A percentile compares a stretch with the other conserved stretches of the same genome.
These are phyloP conservation scores for Lentinula aciculospora DNA, from an alignment of 768 basidiomycete genomes.

Conservation along the genomic window DNA sequence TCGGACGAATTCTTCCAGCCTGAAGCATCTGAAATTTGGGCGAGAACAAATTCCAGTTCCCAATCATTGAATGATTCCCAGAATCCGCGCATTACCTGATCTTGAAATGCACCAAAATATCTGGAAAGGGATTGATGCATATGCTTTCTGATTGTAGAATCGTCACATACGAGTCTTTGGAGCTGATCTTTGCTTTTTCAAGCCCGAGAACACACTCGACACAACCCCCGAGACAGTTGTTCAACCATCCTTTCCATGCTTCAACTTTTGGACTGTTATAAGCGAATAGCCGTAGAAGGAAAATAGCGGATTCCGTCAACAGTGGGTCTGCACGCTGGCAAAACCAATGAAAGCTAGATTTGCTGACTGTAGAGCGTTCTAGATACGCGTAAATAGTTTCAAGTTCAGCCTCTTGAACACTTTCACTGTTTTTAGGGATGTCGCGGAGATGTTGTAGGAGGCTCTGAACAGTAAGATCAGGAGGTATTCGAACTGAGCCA, in stretches of 20 bases:
- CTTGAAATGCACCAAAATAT: slow-evolving; percentile 66
- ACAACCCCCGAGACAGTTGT: slow-evolving; percentile 55
- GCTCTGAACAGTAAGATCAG: slow-evolving; percentile 17
- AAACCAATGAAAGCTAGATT: slow-evolving; percentile 72
- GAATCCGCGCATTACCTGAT: slow-evolving; percentile 47
- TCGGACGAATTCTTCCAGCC: slow-evolving; percentile 26
- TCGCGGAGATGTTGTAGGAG: slow-evolving; percentile 55
- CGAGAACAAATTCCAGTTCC: slow-evolving; percentile 51
- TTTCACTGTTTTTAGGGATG: slow-evolving; percentile 46
- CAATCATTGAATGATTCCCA: slow-evolving; percentile 59
- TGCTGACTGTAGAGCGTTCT: slow-evolving; percentile 30
- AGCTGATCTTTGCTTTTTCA: slow-evolving; percentile 56
- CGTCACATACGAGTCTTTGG: slow-evolving; percentile 64
- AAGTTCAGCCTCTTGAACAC: slow-evolving; percentile 44
- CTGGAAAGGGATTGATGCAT: slow-evolving; percentile 31
- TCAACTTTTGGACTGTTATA: slow-evolving; percentile 57
- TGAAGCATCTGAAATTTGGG: slow-evolving; percentile 31
- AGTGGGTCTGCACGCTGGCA: slow-evolving; percentile 56
- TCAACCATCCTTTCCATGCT: slow-evolving; percentile 57
- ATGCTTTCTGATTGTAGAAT: neutral
- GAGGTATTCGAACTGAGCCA: neutral
- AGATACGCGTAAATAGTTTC: slow-evolving; percentile 47
- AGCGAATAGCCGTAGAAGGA: slow-evolving; percentile 78
- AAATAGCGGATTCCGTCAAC: slow-evolving; percentile 66
- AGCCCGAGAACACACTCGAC: slow-evolving; percentile 65